A percentile compares a stretch with the other conserved stretches of the same genome.
phyloP scores from a whole-genome alignment of 192 early-diverging fungal genomes.

The Entomortierella chlamydospora region DNA sequence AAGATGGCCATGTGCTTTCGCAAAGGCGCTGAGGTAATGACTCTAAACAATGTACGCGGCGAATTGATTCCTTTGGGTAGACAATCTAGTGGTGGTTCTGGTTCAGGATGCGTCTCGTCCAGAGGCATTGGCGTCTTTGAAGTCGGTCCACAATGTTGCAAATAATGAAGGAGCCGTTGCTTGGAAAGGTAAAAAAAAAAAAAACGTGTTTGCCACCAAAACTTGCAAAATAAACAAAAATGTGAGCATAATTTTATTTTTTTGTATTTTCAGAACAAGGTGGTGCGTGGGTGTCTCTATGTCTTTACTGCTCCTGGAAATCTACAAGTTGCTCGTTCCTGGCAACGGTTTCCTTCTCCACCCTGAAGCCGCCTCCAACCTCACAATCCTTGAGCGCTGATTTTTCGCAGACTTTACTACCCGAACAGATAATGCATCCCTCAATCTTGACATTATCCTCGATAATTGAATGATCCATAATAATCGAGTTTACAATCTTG shows the following conservation, averaged over 20 bases:
- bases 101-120: slow-evolving; percentile 8
- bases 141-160: neutral
- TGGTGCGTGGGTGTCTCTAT: no score
- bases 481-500: slow-evolving; percentile 94
- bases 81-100: neutral
- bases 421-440: slow-evolving; percentile 86
- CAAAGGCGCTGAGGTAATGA: slow-evolving; percentile 14
- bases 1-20: slow-evolving; percentile 29
- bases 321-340: slow-evolving; percentile 61
- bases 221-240: neutral
- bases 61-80: neutral
- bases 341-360: slow-evolving; percentile 69
- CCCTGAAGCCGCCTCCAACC: slow-evolving; percentile 73
- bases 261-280: no score
- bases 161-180: no score
- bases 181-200: neutral
- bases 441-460: slow-evolving; percentile 93
- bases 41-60: slow-evolving; percentile 9
- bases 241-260: neutral
- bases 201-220: slow-evolving; percentile 5
- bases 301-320: slow-evolving; percentile 50
- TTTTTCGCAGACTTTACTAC: slow-evolving; percentile 81
- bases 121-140: slow-evolving; percentile 6
- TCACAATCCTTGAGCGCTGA: slow-evolving; percentile 91
- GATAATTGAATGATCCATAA: slow-evolving; percentile 95